phyloP scores from a whole-genome alignment of 2,329 filamentous ascomycete species.

The Camillea tinctor region DNA sequence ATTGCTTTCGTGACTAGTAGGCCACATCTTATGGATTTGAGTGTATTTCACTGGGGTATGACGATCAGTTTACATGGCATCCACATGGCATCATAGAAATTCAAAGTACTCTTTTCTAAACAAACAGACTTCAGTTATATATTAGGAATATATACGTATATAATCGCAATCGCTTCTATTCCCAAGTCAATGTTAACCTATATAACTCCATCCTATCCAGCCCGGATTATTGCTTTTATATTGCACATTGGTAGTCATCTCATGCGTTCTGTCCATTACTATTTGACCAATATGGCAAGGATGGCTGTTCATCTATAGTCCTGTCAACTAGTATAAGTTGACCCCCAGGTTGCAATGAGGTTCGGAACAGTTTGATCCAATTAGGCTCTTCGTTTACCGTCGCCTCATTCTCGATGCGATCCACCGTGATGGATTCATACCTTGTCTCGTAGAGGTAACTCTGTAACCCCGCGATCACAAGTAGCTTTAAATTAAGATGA shows the following conservation, averaged over 20 bases:
- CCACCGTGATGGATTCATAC: slow-evolving; percentile 11
- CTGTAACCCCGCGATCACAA: slow-evolving; percentile 27
- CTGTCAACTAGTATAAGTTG: slow-evolving; percentile 26
- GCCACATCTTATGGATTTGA: not conserved
- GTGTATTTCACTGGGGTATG: not conserved
- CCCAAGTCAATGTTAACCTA: too few species aligned
- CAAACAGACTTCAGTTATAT: too few species aligned
- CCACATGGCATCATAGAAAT: too few species aligned
- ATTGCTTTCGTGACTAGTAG: not conserved
- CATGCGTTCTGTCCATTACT: not conserved
- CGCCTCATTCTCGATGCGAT: slow-evolving; percentile 16
- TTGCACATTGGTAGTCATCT: not conserved
- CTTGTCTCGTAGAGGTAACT: slow-evolving; percentile 21
- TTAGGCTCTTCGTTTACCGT: slow-evolving; percentile 23
- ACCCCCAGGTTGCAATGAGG: slow-evolving; percentile 22
- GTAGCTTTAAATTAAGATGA: slow-evolving; percentile 20
- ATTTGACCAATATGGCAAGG: not conserved
- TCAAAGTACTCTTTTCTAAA: too few species aligned
- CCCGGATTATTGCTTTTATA: not conserved
- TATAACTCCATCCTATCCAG: not conserved
- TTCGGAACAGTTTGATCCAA: slow-evolving; percentile 26
- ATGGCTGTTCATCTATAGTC: slow-evolving; percentile 4
- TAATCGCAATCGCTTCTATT: too few species aligned
- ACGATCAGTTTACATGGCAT: too few species aligned
- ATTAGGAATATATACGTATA: too few species aligned